Percentiles rank a stretch among this genome's conserved stretches.
Conservation (phyloP, 1,284 basidiomycete species). For the Leccinum brunneo-olivaceum region DNA sequence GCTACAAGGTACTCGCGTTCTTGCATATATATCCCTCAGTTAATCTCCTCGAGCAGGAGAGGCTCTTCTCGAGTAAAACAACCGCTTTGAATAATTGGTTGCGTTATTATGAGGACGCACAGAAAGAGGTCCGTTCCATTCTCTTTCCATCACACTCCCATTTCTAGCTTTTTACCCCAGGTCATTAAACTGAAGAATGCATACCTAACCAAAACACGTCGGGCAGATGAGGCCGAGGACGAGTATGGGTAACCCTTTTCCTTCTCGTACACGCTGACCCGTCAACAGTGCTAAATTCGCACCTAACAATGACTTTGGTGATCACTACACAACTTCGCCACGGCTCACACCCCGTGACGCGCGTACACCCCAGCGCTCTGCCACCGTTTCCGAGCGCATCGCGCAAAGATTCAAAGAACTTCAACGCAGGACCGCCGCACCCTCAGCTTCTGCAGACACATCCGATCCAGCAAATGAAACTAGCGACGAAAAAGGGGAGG, state of each 20-base stretch:
- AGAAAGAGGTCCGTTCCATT: constrained; percentile 44
- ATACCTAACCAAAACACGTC: constrained; percentile 72
- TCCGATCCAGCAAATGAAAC: constrained; percentile 15
- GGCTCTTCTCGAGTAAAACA: constrained; percentile 48
- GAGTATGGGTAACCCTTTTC: constrained; percentile 52
- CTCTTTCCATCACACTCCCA: background rate
- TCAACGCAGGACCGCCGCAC: constrained; percentile 45
- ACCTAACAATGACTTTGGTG: constrained; percentile 52
- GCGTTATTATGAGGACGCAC: constrained; percentile 58
- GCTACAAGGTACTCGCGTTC: constrained; percentile 47
- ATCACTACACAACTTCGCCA: constrained; percentile 74
- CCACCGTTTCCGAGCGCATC: constrained; percentile 74
- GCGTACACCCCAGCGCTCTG: constrained; percentile 50
- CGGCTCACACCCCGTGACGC: constrained; percentile 52
- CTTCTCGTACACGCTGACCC: constrained; percentile 9
- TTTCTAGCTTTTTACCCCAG: constrained; percentile 27
- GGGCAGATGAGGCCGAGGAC: constrained; percentile 85
- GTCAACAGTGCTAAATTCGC: constrained; percentile 71
- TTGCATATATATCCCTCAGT: background rate
- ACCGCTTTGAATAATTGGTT: constrained; percentile 67
- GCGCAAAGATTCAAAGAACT: constrained; percentile 68
- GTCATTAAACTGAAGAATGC: constrained; percentile 65
- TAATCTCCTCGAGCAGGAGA: constrained; percentile 39
- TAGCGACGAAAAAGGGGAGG: constrained; percentile 34
- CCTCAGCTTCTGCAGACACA: constrained; percentile 21